Base-by-base conservation (phyloP, 305 asterid species). In the Fraxinus velutina region DNA sequence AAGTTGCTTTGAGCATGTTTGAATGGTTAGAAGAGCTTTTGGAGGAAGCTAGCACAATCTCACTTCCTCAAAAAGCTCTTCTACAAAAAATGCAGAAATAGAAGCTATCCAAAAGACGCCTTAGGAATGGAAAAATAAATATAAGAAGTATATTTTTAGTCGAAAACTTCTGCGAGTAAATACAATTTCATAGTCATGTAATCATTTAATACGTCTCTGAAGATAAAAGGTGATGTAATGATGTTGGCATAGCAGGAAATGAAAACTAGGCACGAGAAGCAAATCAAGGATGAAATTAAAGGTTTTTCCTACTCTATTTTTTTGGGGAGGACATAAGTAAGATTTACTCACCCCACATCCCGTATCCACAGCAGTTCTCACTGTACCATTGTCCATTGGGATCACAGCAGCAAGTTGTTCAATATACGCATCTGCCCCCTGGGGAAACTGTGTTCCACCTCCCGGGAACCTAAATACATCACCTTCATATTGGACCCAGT, bases 381-480 rank as follows among this genome's bases (percentile, higher is more conserved):
- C 84, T 1, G 85, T 83, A 29, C 89, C 91, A 79, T 86, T 87
- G 34, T 81, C 83, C 10, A 88, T 81, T 0, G 91, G 89, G 39
- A 88, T 86, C 22, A 83, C 87, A 62, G 88, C 80, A 34, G 91
- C 88, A 62, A 88, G 89, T 78, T 88, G 85, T 6, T 86, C 88
- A 22, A 88, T 88, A 76, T 88, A 88, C 13, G 87, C 87, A 73
- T 88, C 88, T 6, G 89, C 91, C 0, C 91, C 91, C 12, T 88
- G 86, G 29, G 91, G 91, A 79, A 88, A 88, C 82, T 84, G 87
- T 12, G 88, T 86, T 33, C 91, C 91, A 4, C 91, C 88, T 39
- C 88, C 91, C 0, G 91, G 91, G 75, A 88, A 88, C 47, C 85
- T 86, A 19, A 88, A 84, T 5, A 88, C 89, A 50, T 84, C 77